These are phyloP conservation scores for Cucurbita argyrosperma DNA, from an alignment of 306 rosid species.

Conservation along the genomic window DNA sequence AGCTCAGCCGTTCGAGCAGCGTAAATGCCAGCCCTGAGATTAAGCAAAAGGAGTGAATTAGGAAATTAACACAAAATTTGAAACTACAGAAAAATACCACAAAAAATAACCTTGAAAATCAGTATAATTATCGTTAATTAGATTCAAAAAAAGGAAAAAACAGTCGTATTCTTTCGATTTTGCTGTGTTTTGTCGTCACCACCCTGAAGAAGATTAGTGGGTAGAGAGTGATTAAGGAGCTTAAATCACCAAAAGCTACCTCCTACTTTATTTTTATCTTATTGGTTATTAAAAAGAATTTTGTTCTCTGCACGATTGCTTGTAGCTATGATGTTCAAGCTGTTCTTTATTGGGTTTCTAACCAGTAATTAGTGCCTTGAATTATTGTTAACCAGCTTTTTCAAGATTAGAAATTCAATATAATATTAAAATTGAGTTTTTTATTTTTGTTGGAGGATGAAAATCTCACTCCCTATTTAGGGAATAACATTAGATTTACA, in stretches of 20 bases:
- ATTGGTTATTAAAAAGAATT: slow-evolving; percentile 1
- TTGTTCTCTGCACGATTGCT: not conserved
- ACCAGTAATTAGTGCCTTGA: not conserved
- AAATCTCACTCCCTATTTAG: too few species aligned
- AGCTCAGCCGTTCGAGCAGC: slow-evolving; percentile 21
- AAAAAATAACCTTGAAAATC: not conserved
- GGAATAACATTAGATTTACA: too few species aligned
- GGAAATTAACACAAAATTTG: not conserved
- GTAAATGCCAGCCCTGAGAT: slow-evolving; percentile 7
- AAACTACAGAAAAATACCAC: not conserved
- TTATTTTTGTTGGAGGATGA: too few species aligned
- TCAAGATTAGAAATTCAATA: not conserved
- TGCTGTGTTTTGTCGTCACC: slow-evolving; percentile 26
- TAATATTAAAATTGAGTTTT: not conserved
- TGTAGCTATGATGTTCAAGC: slow-evolving; percentile 10
- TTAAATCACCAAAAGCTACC: slow-evolving; percentile 16
- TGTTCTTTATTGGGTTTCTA: slow-evolving; percentile 12
- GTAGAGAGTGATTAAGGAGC: slow-evolving; percentile 1
- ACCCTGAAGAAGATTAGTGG: slow-evolving; percentile 2
- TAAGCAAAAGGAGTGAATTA: slow-evolving; percentile 1
- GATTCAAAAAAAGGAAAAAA: slow-evolving; percentile 11
- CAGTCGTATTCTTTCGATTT: slow-evolving; percentile 18
- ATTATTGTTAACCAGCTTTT: not conserved
- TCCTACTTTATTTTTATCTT: slow-evolving; percentile 6
- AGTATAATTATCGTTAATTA: not conserved